Evolutionary conservation across 169 alveolate species (phyloP), one percentile per base, ranked within the genome.

Genomic region (Cryptosporidium meleagridis): DNA sequence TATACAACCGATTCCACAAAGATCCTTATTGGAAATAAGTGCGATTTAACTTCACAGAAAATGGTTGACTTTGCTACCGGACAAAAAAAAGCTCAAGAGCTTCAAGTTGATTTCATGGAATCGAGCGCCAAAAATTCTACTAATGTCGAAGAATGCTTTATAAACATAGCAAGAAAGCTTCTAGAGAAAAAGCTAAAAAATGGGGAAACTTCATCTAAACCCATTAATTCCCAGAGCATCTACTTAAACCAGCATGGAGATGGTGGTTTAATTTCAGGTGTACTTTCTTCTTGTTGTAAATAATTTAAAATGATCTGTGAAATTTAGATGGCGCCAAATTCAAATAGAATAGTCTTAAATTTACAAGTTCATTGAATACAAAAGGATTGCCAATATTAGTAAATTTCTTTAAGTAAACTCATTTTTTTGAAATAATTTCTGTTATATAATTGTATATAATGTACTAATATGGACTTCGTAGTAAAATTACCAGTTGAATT

Each of bases 21-120:
- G 84, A 92, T 98, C n/a, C 95, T 98, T 2, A 94, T 98, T 12
- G 99, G 99, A 39, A 98, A 98, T 92, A 98, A 98, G 91, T 93
- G 96, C 67, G 99, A 98, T 89, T 72, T 96, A 75, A 80, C 33
- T 4, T 59, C 89, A 3, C 89, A 80, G 52, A 80, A 65, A 39
- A 48, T 65, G 73, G 70, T 80, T 59, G 89, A 80, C 39, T 29
- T 23, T 21, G 21, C 69, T 45, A 59, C 55, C 16, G 89, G 89
- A n/a, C 55, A 80, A 29, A 80, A 59, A 48, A 80, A 80, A 51
- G 73, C 89, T 62, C 62, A 65, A 7, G 80, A 80, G 70, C 39
- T 80, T 18, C 52, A 53, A 14, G 70, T 80, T 61, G 89, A 80
- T 44, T 80, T 80, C 35, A 80, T 80, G 59, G 89, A 80, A 39